Conservation (phyloP, 1,284 basidiomycete genomes). For the Apiotrichum veenhuisii region DNA sequence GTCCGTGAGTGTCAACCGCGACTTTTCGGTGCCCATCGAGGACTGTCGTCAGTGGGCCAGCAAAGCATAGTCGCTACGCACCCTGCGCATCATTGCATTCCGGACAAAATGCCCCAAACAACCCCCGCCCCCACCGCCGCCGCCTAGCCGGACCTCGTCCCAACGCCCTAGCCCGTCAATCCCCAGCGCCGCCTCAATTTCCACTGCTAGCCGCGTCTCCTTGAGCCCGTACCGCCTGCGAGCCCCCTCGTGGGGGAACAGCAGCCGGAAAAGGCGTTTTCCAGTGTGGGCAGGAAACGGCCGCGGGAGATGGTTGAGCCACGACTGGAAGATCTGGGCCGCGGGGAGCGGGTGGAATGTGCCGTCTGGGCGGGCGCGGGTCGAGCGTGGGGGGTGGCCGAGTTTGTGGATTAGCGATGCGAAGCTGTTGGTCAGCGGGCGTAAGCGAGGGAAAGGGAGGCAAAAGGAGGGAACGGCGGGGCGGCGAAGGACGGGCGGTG, state of each 20-base stretch:
- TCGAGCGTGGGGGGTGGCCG: conserved; percentile 30
- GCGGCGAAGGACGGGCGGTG: too few species aligned
- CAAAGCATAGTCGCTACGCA: neutral
- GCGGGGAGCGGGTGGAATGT: conserved; percentile 12
- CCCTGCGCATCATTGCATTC: conserved; percentile 42
- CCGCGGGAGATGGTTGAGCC: conserved; percentile 29
- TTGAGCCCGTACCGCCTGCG: conserved; percentile 68
- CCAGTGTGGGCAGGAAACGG: conserved; percentile 32
- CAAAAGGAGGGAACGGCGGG: too few species aligned
- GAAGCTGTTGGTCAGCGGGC: conserved; percentile 14
- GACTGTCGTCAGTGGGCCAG: neutral
- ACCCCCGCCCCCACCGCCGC: conserved; percentile 52
- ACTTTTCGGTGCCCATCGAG: too few species aligned
- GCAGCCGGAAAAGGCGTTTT: conserved; percentile 59
- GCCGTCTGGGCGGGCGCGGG: neutral
- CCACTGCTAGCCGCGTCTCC: conserved; percentile 61
- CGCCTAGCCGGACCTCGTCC: conserved; percentile 51
- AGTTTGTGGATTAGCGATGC: conserved; percentile 35
- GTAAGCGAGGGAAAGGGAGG: too few species aligned
- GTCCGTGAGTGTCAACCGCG: conserved; percentile 44
- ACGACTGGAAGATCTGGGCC: conserved; percentile 36
- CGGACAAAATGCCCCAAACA: conserved; percentile 68
- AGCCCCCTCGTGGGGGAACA: conserved; percentile 76
- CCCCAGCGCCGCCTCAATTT: conserved; percentile 57
- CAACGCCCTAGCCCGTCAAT: conserved; percentile 54